These are phyloP conservation scores for Trametes punicea DNA, from an alignment of 768 basidiomycete species.

Conservation along the genomic window DNA sequence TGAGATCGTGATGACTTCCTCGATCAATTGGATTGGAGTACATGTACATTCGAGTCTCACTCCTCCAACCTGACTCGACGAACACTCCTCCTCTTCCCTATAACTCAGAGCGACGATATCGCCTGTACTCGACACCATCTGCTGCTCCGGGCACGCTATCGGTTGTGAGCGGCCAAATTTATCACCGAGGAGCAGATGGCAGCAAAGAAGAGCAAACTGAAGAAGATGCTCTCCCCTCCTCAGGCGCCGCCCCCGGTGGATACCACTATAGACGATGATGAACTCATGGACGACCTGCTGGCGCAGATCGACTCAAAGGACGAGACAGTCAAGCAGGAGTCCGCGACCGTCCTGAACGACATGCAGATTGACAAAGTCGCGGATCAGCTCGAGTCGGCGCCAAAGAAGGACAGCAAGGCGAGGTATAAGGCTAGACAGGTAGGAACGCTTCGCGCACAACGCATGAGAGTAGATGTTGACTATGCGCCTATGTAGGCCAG, in stretches of 20 bases:
- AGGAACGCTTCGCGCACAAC: constrained; percentile 1
- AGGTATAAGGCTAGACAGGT: constrained; percentile 76
- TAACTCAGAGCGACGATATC: too few species aligned
- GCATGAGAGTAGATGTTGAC: not conserved
- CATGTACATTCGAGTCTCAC: not conserved
- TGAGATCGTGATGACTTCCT: not conserved
- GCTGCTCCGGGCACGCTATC: too few species aligned
- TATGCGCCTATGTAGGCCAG: constrained; percentile 47
- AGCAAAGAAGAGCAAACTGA: constrained; percentile 51
- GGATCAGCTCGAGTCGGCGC: constrained; percentile 19
- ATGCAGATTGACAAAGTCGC: constrained; percentile 38
- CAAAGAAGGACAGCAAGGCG: constrained; percentile 54
- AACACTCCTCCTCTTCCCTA: too few species aligned
- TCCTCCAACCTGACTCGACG: too few species aligned
- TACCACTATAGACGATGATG: constrained; percentile 48
- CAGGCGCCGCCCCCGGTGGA: constrained; percentile 31
- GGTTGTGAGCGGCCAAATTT: not conserved
- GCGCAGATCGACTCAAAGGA: constrained; percentile 71
- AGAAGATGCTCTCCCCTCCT: constrained; percentile 38
- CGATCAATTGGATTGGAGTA: not conserved
- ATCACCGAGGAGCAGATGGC: constrained; percentile 6
- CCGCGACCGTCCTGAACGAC: constrained; percentile 46
- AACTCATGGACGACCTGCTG: constrained; percentile 72
- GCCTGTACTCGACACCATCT: too few species aligned
- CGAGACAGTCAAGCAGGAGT: constrained; percentile 45